Conservation (phyloP, 176 grass and related monocot genomes). For the Cocos nucifera region DNA sequence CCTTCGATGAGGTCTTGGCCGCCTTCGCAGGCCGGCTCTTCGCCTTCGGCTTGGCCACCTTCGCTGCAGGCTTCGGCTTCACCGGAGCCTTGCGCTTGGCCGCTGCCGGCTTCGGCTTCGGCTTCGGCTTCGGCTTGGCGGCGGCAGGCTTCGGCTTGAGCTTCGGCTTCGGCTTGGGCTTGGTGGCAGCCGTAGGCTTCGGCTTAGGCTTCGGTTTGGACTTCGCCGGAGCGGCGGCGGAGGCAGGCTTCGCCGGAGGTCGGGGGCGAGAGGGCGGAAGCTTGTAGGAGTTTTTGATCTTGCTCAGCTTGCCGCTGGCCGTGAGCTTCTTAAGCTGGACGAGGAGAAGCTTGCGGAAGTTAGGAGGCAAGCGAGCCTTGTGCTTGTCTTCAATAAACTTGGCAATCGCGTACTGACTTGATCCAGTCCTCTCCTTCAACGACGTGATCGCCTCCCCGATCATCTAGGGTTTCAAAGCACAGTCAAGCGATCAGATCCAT, state of each 20-base stretch:
- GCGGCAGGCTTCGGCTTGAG: not conserved
- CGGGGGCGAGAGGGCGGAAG: conserved; percentile 4
- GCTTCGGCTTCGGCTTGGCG: not conserved
- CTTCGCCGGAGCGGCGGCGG: not conserved
- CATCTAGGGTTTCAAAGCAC: conserved; percentile 33
- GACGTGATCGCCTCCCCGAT: conserved; percentile 59
- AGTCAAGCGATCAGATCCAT: too few species aligned
- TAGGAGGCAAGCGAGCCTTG: conserved; percentile 32
- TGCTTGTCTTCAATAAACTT: conserved; percentile 75
- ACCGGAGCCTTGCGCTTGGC: conserved; percentile 19
- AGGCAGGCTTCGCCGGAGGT: not conserved
- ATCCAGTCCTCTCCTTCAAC: conserved; percentile 70
- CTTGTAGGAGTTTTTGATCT: conserved; percentile 83
- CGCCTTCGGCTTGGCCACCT: conserved; percentile 4
- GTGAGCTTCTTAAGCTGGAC: conserved; percentile 55
- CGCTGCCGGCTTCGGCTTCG: conserved; percentile 16
- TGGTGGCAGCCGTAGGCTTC: not conserved
- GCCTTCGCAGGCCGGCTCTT: conserved; percentile 24
- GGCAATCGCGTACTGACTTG: conserved; percentile 60
- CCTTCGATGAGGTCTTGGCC: conserved; percentile 25
- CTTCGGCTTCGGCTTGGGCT: conserved; percentile 6
- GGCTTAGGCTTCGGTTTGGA: conserved; percentile 15
- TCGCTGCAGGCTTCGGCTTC: not conserved
- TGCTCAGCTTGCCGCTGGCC: conserved; percentile 41
- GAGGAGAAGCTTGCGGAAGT: conserved; percentile 52